phyloP scores from a whole-genome alignment of 1,139 yeast species.

The Scheffersomyces titani region DNA sequence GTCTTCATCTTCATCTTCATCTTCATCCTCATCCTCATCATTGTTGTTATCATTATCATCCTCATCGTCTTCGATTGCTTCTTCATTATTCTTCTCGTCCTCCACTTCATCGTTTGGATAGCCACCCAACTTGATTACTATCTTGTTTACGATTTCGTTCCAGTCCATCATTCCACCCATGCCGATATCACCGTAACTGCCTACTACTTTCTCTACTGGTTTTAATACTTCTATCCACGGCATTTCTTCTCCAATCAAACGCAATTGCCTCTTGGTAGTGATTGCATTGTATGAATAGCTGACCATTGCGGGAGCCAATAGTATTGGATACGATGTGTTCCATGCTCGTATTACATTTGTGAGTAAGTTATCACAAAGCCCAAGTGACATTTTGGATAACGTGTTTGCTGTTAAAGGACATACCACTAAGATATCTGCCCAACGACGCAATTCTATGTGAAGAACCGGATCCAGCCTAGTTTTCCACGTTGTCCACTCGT shows the following conservation, averaged over 20 bases:
- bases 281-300: slow-evolving; percentile 87
- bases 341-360: slow-evolving; percentile 91
- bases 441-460: slow-evolving; percentile 88
- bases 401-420: slow-evolving; percentile 94
- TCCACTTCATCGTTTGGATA: slow-evolving; percentile 87
- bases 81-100: slow-evolving; percentile 61
- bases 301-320: slow-evolving; percentile 94
- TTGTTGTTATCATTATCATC: slow-evolving; percentile 22
- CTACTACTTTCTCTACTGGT: slow-evolving; percentile 92
- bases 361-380: slow-evolving; percentile 84
- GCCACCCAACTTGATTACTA: slow-evolving; percentile 83
- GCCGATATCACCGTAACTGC: slow-evolving; percentile 92
- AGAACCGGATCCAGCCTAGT: slow-evolving; percentile 85
- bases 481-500: slow-evolving; percentile 91
- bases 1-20: slow-evolving; percentile 42
- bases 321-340: slow-evolving; percentile 85
- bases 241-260: slow-evolving; percentile 79
- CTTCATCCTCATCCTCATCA: slow-evolving; percentile 42
- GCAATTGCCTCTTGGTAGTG: slow-evolving; percentile 79
- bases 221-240: slow-evolving; percentile 86
- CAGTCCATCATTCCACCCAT: slow-evolving; percentile 93
- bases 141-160: slow-evolving; percentile 85
- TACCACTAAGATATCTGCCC: slow-evolving; percentile 91
- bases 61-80: slow-evolving; percentile 32
- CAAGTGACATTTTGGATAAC: slow-evolving; percentile 83